Percentiles rank a stretch among this genome's conserved stretches.
Conservation (phyloP, 2,329 filamentous ascomycete species). For the Keithomyces neogunnii region DNA sequence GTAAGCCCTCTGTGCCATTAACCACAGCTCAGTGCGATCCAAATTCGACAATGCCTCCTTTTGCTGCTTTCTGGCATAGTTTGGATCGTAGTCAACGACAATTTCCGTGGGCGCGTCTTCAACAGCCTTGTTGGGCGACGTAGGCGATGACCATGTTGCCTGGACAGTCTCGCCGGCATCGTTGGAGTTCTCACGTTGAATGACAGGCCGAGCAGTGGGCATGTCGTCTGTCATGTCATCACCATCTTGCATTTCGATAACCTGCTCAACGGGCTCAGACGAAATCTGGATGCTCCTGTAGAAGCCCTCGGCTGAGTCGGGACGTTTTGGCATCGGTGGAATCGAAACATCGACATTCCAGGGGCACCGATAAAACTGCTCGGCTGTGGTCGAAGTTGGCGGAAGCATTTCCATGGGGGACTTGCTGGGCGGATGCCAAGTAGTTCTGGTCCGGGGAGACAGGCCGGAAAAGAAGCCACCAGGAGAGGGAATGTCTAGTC, state of each 20-base stretch:
- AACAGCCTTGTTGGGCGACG: slow-evolving; percentile 19
- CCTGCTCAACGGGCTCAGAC: slow-evolving; percentile 52
- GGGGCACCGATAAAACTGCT: slow-evolving; percentile 81
- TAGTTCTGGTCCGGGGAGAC: slow-evolving; percentile 64
- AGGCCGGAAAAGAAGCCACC: slow-evolving; percentile 87
- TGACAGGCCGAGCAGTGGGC: slow-evolving; percentile 52
- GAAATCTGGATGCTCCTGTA: slow-evolving; percentile 29
- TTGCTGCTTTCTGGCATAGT: slow-evolving; percentile 66
- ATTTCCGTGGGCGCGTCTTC: slow-evolving; percentile 58
- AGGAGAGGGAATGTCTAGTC: slow-evolving; percentile 82
- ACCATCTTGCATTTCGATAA: slow-evolving; percentile 46
- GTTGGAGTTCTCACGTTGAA: slow-evolving; percentile 22
- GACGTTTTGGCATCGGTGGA: slow-evolving; percentile 25
- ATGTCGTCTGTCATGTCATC: slow-evolving; percentile 50
- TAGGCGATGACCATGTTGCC: slow-evolving; percentile 28
- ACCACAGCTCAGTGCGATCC: slow-evolving; percentile 80
- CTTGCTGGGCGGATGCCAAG: slow-evolving; percentile 62
- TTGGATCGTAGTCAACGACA: slow-evolving; percentile 62
- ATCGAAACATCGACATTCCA: slow-evolving; percentile 49
- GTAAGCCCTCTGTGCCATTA: slow-evolving; percentile 73
- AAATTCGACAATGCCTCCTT: slow-evolving; percentile 63
- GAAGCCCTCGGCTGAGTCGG: slow-evolving; percentile 30
- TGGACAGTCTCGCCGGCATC: slow-evolving; percentile 20
- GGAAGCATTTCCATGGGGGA: slow-evolving; percentile 47
- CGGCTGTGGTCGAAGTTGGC: slow-evolving; percentile 83